phyloP scores from a whole-genome alignment of 306 rosid genomes.

The Fragaria ananassa region DNA sequence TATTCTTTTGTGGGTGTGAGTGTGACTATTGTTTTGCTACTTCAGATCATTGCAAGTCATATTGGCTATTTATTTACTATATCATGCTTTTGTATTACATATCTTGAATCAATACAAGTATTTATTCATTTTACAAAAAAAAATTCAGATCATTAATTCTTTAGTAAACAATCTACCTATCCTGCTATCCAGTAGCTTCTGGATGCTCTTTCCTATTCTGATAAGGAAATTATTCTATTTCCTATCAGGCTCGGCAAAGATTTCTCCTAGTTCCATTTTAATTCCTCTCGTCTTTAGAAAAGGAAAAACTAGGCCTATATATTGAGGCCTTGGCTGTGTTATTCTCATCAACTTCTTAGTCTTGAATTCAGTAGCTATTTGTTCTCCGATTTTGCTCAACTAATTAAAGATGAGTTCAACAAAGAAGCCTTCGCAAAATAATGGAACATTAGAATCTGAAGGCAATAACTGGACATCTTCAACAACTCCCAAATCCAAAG shows the following conservation, averaged over 20 bases:
- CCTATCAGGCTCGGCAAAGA: background rate
- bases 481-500: background rate
- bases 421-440: background rate
- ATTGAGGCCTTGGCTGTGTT: background rate
- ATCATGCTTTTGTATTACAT: background rate
- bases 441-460: background rate
- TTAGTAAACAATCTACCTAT: background rate
- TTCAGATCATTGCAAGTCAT: conserved; percentile 2
- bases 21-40: conserved; percentile 15
- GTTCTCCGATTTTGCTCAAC: background rate
- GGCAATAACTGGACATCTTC: background rate
- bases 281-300: background rate
- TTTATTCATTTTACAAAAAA: background rate
- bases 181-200: background rate
- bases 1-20: conserved; percentile 25
- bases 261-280: background rate
- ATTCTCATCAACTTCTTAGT: background rate
- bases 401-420: background rate
- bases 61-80: background rate
- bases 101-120: background rate
- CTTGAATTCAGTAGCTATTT: background rate
- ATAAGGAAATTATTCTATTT: background rate
- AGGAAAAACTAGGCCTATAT: background rate
- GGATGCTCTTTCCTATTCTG: background rate
- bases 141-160: background rate